These are phyloP conservation scores for Coemansia sp. DNA, from an alignment of 192 early-diverging fungal genomes.

Conservation along the genomic window DNA sequence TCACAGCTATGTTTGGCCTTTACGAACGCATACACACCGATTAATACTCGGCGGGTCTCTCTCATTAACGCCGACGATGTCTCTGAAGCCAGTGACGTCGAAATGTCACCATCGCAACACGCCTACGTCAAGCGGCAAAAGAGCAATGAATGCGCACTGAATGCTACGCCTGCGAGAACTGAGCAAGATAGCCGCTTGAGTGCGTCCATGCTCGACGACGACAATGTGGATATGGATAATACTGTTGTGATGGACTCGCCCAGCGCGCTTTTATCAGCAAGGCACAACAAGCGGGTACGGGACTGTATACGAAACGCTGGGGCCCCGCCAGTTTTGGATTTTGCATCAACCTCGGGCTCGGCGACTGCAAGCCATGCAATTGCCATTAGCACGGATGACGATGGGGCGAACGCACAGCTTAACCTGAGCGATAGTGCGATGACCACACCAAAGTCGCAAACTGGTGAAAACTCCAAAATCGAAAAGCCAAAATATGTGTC, in stretches of 20 bases:
- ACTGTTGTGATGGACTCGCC: slow-evolving; percentile 27
- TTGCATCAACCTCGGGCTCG: not conserved
- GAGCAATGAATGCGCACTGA: slow-evolving; percentile 1
- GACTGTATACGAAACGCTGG: slow-evolving; percentile 4
- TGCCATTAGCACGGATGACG: not conserved
- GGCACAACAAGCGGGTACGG: slow-evolving; percentile 23
- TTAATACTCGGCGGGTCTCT: not conserved
- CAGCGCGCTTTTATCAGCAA: slow-evolving; percentile 38
- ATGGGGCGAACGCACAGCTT: not conserved
- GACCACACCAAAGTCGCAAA: slow-evolving; percentile 43
- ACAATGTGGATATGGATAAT: slow-evolving; percentile 27
- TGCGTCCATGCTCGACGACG: slow-evolving; percentile 10
- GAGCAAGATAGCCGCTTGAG: not conserved
- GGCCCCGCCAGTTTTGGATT: slow-evolving; percentile 19
- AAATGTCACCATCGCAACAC: slow-evolving; percentile 42
- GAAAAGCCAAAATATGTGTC: slow-evolving; percentile 27
- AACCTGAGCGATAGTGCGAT: not conserved
- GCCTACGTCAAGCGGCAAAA: slow-evolving; percentile 25
- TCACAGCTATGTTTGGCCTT: not conserved
- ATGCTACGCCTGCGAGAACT: not conserved
- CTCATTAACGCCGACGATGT: slow-evolving; percentile 6
- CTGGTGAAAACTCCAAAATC: not conserved
- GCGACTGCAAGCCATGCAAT: not conserved
- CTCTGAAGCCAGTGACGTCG: slow-evolving; percentile 24
- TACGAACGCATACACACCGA: not conserved